Percentiles rank a stretch among this genome's conserved stretches.
Conservation (phyloP, 2,329 filamentous ascomycete species). For the Didymella lethalis region DNA sequence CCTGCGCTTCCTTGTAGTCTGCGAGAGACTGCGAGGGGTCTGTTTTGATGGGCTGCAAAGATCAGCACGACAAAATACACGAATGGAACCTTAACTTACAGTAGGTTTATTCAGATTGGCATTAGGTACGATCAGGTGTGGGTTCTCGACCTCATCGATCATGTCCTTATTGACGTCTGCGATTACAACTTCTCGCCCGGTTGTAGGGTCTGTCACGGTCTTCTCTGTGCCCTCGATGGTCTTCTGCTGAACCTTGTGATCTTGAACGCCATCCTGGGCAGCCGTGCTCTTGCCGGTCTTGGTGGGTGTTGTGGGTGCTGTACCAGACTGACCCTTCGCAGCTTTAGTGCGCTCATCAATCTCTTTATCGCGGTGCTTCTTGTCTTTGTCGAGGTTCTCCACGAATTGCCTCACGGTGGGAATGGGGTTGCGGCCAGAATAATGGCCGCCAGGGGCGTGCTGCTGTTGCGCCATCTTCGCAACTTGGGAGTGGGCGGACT, state of each 20-base stretch:
- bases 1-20: slow-evolving; percentile 85
- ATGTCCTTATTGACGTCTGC: slow-evolving; percentile 78
- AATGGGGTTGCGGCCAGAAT: slow-evolving; percentile 82
- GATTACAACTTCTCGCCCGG: slow-evolving; percentile 84
- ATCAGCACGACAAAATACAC: slow-evolving; percentile 19
- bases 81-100: slow-evolving; percentile 42
- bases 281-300: slow-evolving; percentile 53
- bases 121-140: slow-evolving; percentile 83
- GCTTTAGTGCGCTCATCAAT: slow-evolving; percentile 67
- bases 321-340: slow-evolving; percentile 52
- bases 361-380: slow-evolving; percentile 74
- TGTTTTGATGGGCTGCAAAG: slow-evolving; percentile 68
- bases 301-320: slow-evolving; percentile 27
- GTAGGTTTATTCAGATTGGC: slow-evolving; percentile 82
- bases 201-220: slow-evolving; percentile 83
- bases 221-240: slow-evolving; percentile 60
- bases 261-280: slow-evolving; percentile 45
- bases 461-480: slow-evolving; percentile 57
- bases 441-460: slow-evolving; percentile 68
- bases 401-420: slow-evolving; percentile 89
- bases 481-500: slow-evolving; percentile 3
- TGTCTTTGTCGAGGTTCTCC: slow-evolving; percentile 78
- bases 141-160: slow-evolving; percentile 74
- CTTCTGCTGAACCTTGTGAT: slow-evolving; percentile 58
- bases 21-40: slow-evolving; percentile 73